Base-by-base conservation (phyloP, 2,329 filamentous ascomycete genomes). In the Coleophoma cylindrospora region DNA sequence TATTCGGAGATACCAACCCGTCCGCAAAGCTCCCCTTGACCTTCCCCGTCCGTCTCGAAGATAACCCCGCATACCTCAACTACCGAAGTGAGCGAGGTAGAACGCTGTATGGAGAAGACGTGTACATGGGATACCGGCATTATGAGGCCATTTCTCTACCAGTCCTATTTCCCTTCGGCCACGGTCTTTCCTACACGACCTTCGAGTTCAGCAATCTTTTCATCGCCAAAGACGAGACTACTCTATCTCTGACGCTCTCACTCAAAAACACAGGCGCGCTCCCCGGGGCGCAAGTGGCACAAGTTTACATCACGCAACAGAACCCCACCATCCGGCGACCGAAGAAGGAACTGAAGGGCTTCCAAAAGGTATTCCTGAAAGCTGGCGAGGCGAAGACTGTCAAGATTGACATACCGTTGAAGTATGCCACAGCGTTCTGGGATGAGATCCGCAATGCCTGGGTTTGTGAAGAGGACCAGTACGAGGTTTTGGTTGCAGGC, bases 121-220 rank as follows among this genome's bases (percentile, higher is more conserved):
- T 92, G 47, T 91, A 88, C 65, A 74, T 91, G 41, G 88, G 87
- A 10, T 91, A 92, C 69, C 76, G 87, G 14, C 89, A 83, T 70
- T 91, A 88, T 66, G 87, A 91, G 62, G 84, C 79, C 57, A 75
- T 76, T 21, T 74, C 82, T 36, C 75, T 80, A 7, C 72, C 75
- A 2, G 79, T 84, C 0, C 75, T 85, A 38, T 91, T 90, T 67
- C 76, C 84, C 52, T 92, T 92, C 62, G 87, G 88, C 15, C 83
- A 89, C 61, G 88, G 88, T 2, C 73, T 92, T 1, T 87, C 84
- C n/a, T 91, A 91, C 68, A 90, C 87, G 0, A 80, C 72, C 0
- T 91, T 91, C 63, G 58, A 65, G 13, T 75, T 77, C 56, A 76
- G 72, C 2, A 69, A 75, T 40, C 68, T 83, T 14, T 63, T 65